phyloP scores from a whole-genome alignment of 306 rosid genomes.

The Ormosia emarginata region DNA sequence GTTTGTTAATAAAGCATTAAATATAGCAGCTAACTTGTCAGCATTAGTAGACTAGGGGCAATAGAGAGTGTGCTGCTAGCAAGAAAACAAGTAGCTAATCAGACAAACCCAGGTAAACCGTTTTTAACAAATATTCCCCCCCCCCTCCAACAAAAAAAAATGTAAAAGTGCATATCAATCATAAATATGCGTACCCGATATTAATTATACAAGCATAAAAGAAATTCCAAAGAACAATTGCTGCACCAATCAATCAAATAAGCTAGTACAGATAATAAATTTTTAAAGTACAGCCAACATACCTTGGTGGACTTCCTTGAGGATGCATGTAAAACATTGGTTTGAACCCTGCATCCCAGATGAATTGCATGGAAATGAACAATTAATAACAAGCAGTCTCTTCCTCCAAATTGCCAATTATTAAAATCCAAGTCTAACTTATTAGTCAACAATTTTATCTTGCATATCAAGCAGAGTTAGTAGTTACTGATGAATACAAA shows the following conservation, averaged over 20 bases:
- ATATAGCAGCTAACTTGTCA: not conserved
- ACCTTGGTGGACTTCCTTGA: slow-evolving; percentile 59
- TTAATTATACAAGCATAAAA: not conserved
- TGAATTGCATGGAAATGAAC: slow-evolving; percentile 16
- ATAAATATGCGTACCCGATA: not conserved
- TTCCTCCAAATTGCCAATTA: not conserved
- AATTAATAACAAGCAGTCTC: slow-evolving; percentile 23
- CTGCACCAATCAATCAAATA: not conserved
- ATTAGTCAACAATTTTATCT: not conserved
- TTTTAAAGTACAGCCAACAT: slow-evolving; percentile 20
- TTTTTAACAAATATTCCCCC: not conserved
- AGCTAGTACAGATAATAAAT: not conserved
- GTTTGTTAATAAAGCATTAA: not conserved
- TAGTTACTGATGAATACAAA: not conserved
- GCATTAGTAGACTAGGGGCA: not conserved
- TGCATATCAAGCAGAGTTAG: not conserved
- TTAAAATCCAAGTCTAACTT: not conserved
- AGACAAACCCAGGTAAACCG: not conserved
- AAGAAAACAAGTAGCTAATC: not conserved
- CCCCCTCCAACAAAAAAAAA: not conserved
- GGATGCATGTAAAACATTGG: slow-evolving; percentile 35
- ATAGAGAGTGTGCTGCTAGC: not conserved
- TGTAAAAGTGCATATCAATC: not conserved
- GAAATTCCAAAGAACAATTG: slow-evolving; percentile 13
- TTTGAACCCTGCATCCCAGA: slow-evolving; percentile 52